phyloP scores from a whole-genome alignment of 225 moss, liverwort and hornwort species.

The Anthoceros angustus region DNA sequence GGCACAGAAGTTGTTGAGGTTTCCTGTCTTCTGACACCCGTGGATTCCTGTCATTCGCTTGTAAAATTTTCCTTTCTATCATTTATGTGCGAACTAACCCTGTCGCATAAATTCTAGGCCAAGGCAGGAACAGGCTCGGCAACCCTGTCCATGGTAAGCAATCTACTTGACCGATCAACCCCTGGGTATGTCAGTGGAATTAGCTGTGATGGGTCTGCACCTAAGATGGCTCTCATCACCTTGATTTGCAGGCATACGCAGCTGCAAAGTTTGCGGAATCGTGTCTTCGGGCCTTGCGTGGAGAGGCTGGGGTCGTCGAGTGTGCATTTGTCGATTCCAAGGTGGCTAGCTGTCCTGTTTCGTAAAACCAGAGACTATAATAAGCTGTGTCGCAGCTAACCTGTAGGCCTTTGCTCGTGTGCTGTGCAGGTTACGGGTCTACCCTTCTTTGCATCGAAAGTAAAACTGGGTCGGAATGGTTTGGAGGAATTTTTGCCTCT shows the following conservation, averaged over 20 bases:
- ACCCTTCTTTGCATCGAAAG: conserved; percentile 86
- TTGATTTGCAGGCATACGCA: conserved; percentile 63
- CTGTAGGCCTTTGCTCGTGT: neutral
- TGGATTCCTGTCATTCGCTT: too few relatives aligned
- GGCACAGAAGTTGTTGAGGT: conserved; percentile 99
- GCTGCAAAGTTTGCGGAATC: conserved; percentile 97
- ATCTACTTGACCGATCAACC: neutral
- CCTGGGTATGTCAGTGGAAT: conserved; percentile 4
- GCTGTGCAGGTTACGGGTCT: conserved; percentile 75
- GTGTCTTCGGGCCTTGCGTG: conserved; percentile 63
- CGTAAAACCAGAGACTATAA: too few relatives aligned
- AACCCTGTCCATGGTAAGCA: conserved; percentile 77
- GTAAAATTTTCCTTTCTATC: too few relatives aligned
- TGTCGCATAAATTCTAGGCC: conserved; percentile 31
- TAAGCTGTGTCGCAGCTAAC: too few relatives aligned
- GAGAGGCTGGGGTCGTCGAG: conserved; percentile 68
- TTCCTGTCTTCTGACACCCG: conserved; percentile 3
- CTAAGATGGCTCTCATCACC: neutral
- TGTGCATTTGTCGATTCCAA: conserved; percentile 84
- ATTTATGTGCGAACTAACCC: too few relatives aligned
- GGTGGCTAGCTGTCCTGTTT: conserved; percentile 17
- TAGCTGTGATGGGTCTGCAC: neutral
- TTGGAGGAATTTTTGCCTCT: conserved; percentile 68
- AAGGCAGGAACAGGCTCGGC: conserved; percentile 96
- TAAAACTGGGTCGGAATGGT: conserved; percentile 72